phyloP scores from a whole-genome alignment of 495 filamentous ascomycete species.

The Hypomontagnella monticulosa region DNA sequence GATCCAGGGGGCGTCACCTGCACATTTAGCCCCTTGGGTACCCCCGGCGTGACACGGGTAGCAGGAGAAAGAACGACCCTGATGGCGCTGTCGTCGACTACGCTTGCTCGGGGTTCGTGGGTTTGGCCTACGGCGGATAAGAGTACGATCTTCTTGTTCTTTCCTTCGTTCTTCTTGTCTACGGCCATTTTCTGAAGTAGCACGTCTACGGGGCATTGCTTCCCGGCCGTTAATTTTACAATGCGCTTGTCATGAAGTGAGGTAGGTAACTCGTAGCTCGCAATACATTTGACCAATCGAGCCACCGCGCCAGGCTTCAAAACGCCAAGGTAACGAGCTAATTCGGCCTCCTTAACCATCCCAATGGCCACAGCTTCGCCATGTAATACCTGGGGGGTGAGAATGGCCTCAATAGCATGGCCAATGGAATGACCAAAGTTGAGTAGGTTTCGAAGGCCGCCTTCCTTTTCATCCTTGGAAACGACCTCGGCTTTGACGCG shows the following conservation, averaged over 20 bases:
- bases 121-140: conserved; percentile 90
- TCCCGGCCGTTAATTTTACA: conserved; percentile 83
- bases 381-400: conserved; percentile 94
- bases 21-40: conserved; percentile 69
- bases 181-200: conserved; percentile 92
- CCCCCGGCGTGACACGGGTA: conserved; percentile 75
- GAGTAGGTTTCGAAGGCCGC: conserved; percentile 90
- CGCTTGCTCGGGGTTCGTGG: conserved; percentile 84
- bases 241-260: conserved; percentile 87
- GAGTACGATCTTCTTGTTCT: conserved; percentile 96
- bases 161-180: conserved; percentile 98
- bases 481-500: conserved; percentile 93
- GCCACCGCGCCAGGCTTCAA: conserved; percentile 87
- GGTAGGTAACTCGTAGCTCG: conserved; percentile 91
- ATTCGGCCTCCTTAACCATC: conserved; percentile 97
- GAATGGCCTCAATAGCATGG: conserved; percentile 93
- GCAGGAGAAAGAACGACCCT: conserved; percentile 83
- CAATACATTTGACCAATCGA: conserved; percentile 87
- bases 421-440: conserved; percentile 99
- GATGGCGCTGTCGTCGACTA: conserved; percentile 88
- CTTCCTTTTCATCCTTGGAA: conserved; percentile 91
- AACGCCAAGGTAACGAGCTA: conserved; percentile 90
- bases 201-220: conserved; percentile 89
- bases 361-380: conserved; percentile 96
- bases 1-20: conserved; percentile 91